phyloP scores from a whole-genome alignment of 208 protist species.

The Crithidia sp. region DNA sequence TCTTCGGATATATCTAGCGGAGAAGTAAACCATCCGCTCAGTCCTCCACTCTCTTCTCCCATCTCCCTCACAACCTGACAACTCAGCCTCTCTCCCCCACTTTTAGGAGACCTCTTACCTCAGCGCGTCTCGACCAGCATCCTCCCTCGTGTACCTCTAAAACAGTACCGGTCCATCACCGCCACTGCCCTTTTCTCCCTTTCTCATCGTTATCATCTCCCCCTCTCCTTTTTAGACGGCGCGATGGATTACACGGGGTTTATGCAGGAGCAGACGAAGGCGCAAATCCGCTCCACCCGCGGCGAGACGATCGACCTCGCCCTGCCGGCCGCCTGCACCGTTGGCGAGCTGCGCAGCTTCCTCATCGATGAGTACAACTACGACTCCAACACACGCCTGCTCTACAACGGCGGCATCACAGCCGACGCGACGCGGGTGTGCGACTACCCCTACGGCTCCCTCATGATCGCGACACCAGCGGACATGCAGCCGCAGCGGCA shows the following conservation, averaged over 20 bases:
- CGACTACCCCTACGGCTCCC: constrained; percentile 70
- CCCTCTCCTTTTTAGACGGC: background rate
- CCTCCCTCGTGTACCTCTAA: too few relatives aligned
- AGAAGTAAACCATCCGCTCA: too few relatives aligned
- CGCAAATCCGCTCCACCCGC: constrained; percentile 60
- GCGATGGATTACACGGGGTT: constrained; percentile 48
- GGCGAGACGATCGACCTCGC: constrained; percentile 79
- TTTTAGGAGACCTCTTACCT: too few relatives aligned
- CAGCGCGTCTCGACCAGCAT: too few relatives aligned
- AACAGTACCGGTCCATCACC: background rate
- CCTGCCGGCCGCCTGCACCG: constrained; percentile 51
- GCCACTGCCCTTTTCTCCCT: background rate
- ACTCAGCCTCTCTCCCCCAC: too few relatives aligned
- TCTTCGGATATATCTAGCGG: too few relatives aligned
- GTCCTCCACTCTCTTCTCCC: too few relatives aligned
- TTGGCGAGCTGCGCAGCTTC: constrained; percentile 63
- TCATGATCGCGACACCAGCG: constrained; percentile 60
- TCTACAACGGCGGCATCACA: constrained; percentile 36
- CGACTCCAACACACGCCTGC: constrained; percentile 47
- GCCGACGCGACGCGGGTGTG: constrained; percentile 39
- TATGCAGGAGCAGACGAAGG: constrained; percentile 40
- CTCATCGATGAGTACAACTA: constrained; percentile 80
- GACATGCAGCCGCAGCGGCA: constrained; percentile 28
- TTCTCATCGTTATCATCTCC: background rate
- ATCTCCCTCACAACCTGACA: too few relatives aligned